Evolutionary conservation across 306 rosid species (phyloP).

Genomic region (Argentina anserina): DNA sequence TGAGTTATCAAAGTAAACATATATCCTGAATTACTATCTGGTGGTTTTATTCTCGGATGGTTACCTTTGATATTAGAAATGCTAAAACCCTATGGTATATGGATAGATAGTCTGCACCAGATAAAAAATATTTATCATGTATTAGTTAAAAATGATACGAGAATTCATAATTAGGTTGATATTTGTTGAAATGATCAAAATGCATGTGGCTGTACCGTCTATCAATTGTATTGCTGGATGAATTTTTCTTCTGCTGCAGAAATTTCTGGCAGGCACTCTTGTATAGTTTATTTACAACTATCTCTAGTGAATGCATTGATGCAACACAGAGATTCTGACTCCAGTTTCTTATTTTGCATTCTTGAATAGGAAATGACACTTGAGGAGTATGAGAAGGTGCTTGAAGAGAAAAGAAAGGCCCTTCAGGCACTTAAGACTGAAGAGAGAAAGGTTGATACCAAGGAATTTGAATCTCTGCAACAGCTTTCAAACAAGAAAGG

Average conservation of each 20-base stretch:
- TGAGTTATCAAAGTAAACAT: conserved; percentile 14
- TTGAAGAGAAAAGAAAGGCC: conserved; percentile 85
- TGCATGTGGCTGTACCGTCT: neutral
- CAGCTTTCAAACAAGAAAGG: conserved; percentile 86
- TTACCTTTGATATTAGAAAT: neutral
- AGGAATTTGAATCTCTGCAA: conserved; percentile 80
- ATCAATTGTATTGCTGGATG: neutral
- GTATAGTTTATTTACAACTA: neutral
- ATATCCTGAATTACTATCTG: neutral
- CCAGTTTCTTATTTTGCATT: no score
- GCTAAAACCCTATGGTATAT: neutral
- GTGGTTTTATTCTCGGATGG: neutral
- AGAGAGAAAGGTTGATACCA: conserved; percentile 77
- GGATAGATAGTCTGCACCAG: neutral
- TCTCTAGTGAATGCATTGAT: neutral
- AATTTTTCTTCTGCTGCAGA: neutral
- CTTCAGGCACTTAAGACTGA: conserved; percentile 62
- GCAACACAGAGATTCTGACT: no score
- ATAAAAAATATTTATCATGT: neutral
- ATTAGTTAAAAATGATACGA: neutral
- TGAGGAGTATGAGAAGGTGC: conserved; percentile 87
- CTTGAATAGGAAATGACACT: conserved; percentile 79
- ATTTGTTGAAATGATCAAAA: neutral
- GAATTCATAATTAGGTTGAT: neutral
- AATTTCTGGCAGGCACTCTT: neutral